Conservation (phyloP, 345 rosid genomes). For the Gossypium herbaceum region DNA sequence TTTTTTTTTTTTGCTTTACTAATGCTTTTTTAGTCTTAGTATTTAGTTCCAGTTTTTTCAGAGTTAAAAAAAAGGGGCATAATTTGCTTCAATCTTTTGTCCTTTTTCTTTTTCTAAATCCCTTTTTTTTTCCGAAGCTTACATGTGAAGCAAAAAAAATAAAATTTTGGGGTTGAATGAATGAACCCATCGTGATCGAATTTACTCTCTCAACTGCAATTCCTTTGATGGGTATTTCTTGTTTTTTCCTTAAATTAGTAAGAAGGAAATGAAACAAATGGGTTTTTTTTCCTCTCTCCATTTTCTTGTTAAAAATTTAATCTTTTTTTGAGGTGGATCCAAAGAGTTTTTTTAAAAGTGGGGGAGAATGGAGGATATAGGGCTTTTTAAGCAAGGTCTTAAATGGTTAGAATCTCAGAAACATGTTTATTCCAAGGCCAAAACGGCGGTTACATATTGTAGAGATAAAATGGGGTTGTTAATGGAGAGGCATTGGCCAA, state of each 20-base stretch:
- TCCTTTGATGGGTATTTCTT: slow-evolving; percentile 7
- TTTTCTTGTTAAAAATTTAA: slow-evolving; percentile 4
- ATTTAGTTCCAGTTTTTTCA: slow-evolving; percentile 9
- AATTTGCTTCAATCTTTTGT: slow-evolving; percentile 10
- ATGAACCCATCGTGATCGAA: slow-evolving; percentile 43
- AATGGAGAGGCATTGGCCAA: slow-evolving; percentile 88
- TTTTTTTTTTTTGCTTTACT: neutral
- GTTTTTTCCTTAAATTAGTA: neutral
- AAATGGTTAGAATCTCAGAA: slow-evolving; percentile 86
- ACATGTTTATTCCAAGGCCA: slow-evolving; percentile 38
- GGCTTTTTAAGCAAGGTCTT: slow-evolving; percentile 81
- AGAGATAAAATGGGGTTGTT: slow-evolving; percentile 52
- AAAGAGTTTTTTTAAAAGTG: neutral
- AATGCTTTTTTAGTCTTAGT: neutral
- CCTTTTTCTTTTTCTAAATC: slow-evolving; percentile 2
- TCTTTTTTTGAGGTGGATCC: neutral
- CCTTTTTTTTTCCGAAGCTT: slow-evolving; percentile 33
- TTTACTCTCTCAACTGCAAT: slow-evolving; percentile 23
- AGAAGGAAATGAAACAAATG: slow-evolving; percentile 10
- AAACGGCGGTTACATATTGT: slow-evolving; percentile 33
- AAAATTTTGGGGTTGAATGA: slow-evolving; percentile 35
- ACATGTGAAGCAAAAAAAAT: slow-evolving; percentile 45
- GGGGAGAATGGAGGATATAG: slow-evolving; percentile 72
- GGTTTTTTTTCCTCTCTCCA: neutral
- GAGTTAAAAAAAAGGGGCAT: slow-evolving; percentile 5